Conservation (phyloP, 495 filamentous ascomycete genomes). For the Endocarpon pusillum region DNA sequence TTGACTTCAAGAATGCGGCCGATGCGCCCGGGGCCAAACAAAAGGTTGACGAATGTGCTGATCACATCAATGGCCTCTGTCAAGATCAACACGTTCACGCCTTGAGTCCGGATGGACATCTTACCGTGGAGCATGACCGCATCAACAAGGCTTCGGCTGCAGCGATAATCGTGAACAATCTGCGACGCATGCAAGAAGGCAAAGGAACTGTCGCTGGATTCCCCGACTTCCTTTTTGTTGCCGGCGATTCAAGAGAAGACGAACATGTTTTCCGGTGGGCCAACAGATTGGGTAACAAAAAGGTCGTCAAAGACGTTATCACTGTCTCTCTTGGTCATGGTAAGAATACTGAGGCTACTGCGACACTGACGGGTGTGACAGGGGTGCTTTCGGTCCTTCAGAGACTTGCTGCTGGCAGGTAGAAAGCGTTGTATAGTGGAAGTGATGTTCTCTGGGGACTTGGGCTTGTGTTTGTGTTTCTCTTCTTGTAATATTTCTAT, state of each 20-base stretch:
- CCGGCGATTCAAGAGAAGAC: conserved; percentile 80
- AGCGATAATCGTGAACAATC: no score
- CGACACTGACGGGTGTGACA: conserved; percentile 75
- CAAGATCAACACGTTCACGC: conserved; percentile 68
- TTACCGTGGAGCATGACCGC: conserved; percentile 63
- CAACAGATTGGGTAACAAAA: conserved; percentile 43
- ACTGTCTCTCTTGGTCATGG: conserved; percentile 74
- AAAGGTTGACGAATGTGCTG: conserved; percentile 71
- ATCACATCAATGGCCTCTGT: conserved; percentile 85
- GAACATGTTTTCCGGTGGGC: conserved; percentile 90
- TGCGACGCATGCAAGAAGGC: conserved; percentile 42
- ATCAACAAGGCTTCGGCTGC: conserved; percentile 78
- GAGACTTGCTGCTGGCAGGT: no score
- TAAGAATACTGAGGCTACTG: conserved; percentile 71
- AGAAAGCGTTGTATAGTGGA: no score
- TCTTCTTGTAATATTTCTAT: no score
- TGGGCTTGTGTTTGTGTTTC: no score
- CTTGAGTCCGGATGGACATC: conserved; percentile 56
- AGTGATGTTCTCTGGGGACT: no score
- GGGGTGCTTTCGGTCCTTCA: no score
- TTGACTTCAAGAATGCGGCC: conserved; percentile 71
- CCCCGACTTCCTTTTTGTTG: conserved; percentile 69
- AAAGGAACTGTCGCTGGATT: conserved; percentile 19
- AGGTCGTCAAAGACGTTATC: conserved; percentile 45
- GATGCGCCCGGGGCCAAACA: conserved; percentile 53